Base-by-base conservation (phyloP, 108 stramenopile species). In the Nitzschia palea region DNA sequence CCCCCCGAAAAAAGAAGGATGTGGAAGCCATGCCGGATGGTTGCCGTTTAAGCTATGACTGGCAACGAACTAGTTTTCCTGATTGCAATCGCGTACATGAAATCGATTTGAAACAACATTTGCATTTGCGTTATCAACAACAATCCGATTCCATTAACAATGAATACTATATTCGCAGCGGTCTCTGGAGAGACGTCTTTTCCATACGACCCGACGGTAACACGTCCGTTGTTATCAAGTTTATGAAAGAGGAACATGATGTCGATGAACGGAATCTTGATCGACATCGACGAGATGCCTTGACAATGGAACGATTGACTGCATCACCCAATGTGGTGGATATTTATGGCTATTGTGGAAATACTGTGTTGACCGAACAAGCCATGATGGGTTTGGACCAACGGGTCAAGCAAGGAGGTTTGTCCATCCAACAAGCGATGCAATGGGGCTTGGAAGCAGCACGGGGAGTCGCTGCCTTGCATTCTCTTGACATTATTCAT, bases 261-360 rank as follows among this genome's bases (percentile, higher is more conserved):
- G 71, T 86, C 17, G 80, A 83, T 61, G 55, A 67, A 27, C 82
- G 93, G 1, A 94, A 94, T 75, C 70, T 86, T 45, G 86, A 94
- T 56, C 86, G 93, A 12, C 93, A 94, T 75, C 84, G 89, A 17
- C 62, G 93, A 31, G 93, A 94, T 68, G 89, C 93, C 2, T 43
- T 90, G 35, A 79, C 80, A 6, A 91, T 94, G 90, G 89, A 89
- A 50, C 67, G 73, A 23, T 65, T 91, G 37, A 77, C 86, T 3
- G 65, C 62, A 1, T 75, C 78, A 44, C 82, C 80, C 25, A 56
- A 89, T 60, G 48, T 94, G 43, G 85, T 88, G 4, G 66, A 76
- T 20, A 75, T 89, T 23, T 91, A 85, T 64, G 86, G 75, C 0
- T 85, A 86, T 75, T 91, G 89, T 75, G 88, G 88, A 31, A 89